Evolutionary conservation across 495 filamentous ascomycete genomes (phyloP).

Genomic region (Jackrogersella minutella): DNA sequence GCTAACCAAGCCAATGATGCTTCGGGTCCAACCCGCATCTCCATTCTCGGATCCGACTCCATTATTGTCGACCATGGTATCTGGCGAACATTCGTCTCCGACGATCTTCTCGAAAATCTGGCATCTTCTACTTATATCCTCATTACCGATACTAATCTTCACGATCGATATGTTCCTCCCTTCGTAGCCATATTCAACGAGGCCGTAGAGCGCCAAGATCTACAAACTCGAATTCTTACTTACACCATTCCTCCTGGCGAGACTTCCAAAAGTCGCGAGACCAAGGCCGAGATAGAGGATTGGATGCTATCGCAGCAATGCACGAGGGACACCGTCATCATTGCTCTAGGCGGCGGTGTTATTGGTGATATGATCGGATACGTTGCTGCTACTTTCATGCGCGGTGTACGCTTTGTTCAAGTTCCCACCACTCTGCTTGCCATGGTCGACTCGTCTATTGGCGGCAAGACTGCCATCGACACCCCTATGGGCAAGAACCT

Average conservation of each 20-base stretch:
- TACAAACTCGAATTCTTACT: slow-evolving; percentile 76
- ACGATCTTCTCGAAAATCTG: slow-evolving; percentile 80
- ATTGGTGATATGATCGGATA: slow-evolving; percentile 98
- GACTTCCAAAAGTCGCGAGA: slow-evolving; percentile 88
- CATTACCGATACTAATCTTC: slow-evolving; percentile 94
- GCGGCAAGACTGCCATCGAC: slow-evolving; percentile 98
- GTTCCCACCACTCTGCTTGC: slow-evolving; percentile 93
- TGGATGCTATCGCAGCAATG: slow-evolving; percentile 94
- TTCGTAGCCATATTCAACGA: slow-evolving; percentile 78
- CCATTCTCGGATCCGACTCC: slow-evolving; percentile 69
- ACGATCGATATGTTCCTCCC: slow-evolving; percentile 75
- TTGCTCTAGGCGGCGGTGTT: slow-evolving; percentile 95
- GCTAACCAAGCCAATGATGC: slow-evolving; percentile 19
- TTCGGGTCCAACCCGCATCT: slow-evolving; percentile 56
- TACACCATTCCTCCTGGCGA: slow-evolving; percentile 92
- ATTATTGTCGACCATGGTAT: slow-evolving; percentile 93
- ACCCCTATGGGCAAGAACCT: slow-evolving; percentile 97
- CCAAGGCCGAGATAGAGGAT: slow-evolving; percentile 94
- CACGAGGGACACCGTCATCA: slow-evolving; percentile 92
- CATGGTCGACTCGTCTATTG: slow-evolving; percentile 99
- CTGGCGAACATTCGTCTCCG: slow-evolving; percentile 80
- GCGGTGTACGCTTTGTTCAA: slow-evolving; percentile 94
- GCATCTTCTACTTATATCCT: slow-evolving; percentile 92
- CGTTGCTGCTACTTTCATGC: slow-evolving; percentile 97
- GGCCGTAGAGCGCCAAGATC: slow-evolving; percentile 54